Percentiles rank a stretch among this genome's conserved stretches.
phyloP scores from a whole-genome alignment of 805 yeast species.

The Zygotorulaspora chibaensis region DNA sequence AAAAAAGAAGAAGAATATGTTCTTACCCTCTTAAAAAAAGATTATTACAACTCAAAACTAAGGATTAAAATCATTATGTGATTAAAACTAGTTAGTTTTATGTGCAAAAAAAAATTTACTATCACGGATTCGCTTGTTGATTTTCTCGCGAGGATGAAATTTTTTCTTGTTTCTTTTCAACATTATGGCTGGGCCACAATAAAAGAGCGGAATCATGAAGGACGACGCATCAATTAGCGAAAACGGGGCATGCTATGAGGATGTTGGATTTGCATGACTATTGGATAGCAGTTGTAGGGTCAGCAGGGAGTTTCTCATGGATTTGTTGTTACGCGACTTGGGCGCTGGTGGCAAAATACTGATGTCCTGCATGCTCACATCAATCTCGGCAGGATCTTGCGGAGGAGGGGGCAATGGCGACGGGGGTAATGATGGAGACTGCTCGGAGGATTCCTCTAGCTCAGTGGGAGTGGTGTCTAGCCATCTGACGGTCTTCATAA shows the following conservation, averaged over 20 bases:
- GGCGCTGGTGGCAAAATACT: slow-evolving; percentile 4
- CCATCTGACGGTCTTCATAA: slow-evolving; percentile 13
- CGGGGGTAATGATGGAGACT: background rate
- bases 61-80: background rate
- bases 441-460: background rate
- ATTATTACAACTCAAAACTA: background rate
- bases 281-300: slow-evolving; percentile 9
- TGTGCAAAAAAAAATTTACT: background rate
- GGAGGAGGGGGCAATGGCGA: background rate
- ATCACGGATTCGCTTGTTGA: background rate
- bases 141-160: slow-evolving; percentile 4
- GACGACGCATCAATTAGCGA: slow-evolving; percentile 1
- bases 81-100: background rate
- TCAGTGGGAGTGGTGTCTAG: slow-evolving; percentile 5
- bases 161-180: slow-evolving; percentile 10
- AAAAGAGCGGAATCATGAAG: slow-evolving; percentile 3
- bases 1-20: slow-evolving; percentile 14
- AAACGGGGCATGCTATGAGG: background rate
- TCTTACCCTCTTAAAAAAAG: background rate
- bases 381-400: slow-evolving; percentile 16
- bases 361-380: slow-evolving; percentile 25
- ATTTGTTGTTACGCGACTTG: background rate
- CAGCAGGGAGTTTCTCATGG: slow-evolving; percentile 11
- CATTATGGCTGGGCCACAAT: slow-evolving; percentile 10
- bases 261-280: background rate